Evolutionary conservation across 192 early-diverging fungal species (phyloP), one percentile per base, ranked within the genome.

Genomic region (Gryganskiella cystojenkinii): DNA sequence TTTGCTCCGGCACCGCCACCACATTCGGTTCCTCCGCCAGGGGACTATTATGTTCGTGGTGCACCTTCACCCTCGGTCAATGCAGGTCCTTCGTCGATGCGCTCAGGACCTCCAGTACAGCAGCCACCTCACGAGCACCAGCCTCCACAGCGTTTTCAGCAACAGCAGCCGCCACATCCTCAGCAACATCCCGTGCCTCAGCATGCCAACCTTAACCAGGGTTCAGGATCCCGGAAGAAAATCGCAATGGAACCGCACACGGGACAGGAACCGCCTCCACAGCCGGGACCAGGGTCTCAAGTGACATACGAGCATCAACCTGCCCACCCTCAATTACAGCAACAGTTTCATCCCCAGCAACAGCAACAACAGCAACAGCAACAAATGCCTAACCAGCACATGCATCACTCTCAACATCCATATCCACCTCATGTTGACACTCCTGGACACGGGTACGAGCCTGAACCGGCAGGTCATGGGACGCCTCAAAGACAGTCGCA

Each of bases 201-300:
- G 35, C 72, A 76, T 4, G 20, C 27, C 1, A 24, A 33, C 15
- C 20, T 30, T 3, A 53, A 40, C n/a, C n/a, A n/a, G n/a, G n/a
- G n/a, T n/a, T 14, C 4, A 4, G 17, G 24, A 15, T 34, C 44
- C 22, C 27, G 74, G 28, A 78, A 64, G 43, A 78, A 78, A 44
- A 30, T 19, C n/a, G 25, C 53, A 20, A 45, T 30, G 13, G 74
- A 78, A 40, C 74, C 44, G 20, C 74, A 78, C 10, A 2, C 60
- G 43, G 64, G 65, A 37, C 11, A n/a, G 3, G 68, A 50, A 30
- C 60, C 55, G 0, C 61, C 53, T 33, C 50, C 34, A 22, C 37
- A 40, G 37, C 42, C 55, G 24, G 24, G 40, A 4, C 24, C 25
- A 25, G 56, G 56, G 19, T 35, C 11, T 20, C 70, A 56, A 42